Base-by-base conservation (phyloP, 2,329 filamentous ascomycete genomes). In the Didymella glomerata region DNA sequence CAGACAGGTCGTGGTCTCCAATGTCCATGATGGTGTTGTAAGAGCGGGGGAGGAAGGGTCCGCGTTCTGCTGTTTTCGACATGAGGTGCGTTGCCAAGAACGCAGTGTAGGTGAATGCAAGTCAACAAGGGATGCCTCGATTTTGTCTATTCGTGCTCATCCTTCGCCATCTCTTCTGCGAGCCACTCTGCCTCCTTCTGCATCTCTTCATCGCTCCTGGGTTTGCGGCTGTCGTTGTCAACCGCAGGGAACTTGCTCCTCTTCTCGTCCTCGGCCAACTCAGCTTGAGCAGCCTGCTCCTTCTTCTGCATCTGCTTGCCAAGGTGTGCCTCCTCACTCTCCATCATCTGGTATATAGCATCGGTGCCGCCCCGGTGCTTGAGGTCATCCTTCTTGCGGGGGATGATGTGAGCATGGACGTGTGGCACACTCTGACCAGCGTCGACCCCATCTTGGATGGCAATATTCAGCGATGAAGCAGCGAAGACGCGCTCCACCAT, bases 371-470 rank as follows among this genome's bases (percentile, higher is more conserved):
- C 82, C 64, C 80, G 74, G 76, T 83, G 73, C 53, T 87, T 83
- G 38, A 88, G 71, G 77, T 89, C 87, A 9, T 79, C 84, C 57
- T 80, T 81, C 58, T 81, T 81, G 34, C 93, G 82, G 20, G 93
- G 93, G 53, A 97, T 94, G 48, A 97, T 86, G 80, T 99, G 95
- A 25, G 93, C 90, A 79, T 99, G 95, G 14, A 97, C 88, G 79
- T 99, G 95, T 9, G 92, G 84, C 44, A 99, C 94, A 57, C 92
- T 97, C 84, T 99, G 95, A 0, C 95, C 95, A 1, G 95, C 92
- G 60, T 93, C 92, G 30, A 83, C 81, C 20, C 95, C 95, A 77
- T 99, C 95, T 77, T 99, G 95, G n/a, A 99, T 85, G 0, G 94
- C 93, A 48, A 99, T 88, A 74, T 97, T 98, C 79, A 98, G 90